Evolutionary conservation across 352 stramenopile species (phyloP).

Genomic region (Globisporangium iwayamae): DNA sequence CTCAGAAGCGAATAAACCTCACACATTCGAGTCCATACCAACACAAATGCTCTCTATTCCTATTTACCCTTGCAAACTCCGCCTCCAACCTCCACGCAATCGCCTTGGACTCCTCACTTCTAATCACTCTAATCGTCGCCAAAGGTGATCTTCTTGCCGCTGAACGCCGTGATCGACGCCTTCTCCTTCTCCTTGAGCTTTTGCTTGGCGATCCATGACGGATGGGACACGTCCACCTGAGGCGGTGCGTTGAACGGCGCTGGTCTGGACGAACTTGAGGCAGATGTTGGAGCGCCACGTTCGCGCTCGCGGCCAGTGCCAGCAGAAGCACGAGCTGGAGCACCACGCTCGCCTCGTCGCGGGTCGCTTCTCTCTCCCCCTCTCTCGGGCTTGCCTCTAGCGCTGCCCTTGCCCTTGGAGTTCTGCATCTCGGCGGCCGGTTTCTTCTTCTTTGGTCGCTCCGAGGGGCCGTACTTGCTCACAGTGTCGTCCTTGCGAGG

Average conservation of each 20-base stretch:
- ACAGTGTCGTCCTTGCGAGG: conserved; percentile 12
- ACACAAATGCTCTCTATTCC: neutral
- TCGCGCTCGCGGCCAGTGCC: conserved; percentile 15
- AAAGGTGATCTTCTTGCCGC: conserved; percentile 85
- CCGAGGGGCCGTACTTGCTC: conserved; percentile 72
- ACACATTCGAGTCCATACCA: no score
- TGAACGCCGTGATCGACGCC: conserved; percentile 57
- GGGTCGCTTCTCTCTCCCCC: conserved; percentile 1
- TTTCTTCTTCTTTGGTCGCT: conserved; percentile 73
- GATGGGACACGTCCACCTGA: conserved; percentile 35
- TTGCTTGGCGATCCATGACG: conserved; percentile 82
- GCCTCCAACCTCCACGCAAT: neutral
- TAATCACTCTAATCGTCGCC: conserved; percentile 30
- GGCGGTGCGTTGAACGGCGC: conserved; percentile 4
- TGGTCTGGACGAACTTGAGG: neutral
- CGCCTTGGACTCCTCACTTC: neutral
- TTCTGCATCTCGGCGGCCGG: conserved; percentile 19
- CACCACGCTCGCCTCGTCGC: conserved; percentile 7
- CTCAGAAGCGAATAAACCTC: no score
- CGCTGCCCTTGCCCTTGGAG: conserved; percentile 20
- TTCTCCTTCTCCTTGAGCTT: conserved; percentile 82
- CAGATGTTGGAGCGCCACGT: conserved; percentile 17
- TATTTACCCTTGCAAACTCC: neutral
- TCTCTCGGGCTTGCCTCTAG: conserved; percentile 7
- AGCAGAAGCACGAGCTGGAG: no score